Evolutionary conservation across 2,329 filamentous ascomycete species (phyloP).

Genomic region (Annulohypoxylon truncatum): DNA sequence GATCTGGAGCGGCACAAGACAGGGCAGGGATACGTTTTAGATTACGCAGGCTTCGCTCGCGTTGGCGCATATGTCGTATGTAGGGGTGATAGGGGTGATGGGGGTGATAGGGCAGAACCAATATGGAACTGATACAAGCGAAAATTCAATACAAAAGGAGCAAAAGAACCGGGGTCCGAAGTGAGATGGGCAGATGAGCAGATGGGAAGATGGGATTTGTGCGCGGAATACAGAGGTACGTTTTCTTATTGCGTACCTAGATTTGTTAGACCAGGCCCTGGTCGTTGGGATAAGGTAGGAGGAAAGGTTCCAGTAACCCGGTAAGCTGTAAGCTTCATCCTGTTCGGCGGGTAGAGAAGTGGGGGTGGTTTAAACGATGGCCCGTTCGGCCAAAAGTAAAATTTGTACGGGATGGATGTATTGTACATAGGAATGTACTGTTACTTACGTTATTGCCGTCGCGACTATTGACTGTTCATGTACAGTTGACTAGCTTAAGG

Average conservation of each 20-base stretch:
- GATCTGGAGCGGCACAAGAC: conserved; percentile 9
- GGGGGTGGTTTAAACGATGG: conserved; percentile 13
- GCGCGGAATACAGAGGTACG: conserved; percentile 11
- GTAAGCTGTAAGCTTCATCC: conserved; percentile 30
- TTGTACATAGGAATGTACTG: conserved; percentile 9
- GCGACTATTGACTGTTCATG: neutral
- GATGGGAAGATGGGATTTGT: neutral
- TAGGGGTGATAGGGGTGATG: conserved; percentile 15
- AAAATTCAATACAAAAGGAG: conserved; percentile 7
- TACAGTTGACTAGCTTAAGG: neutral
- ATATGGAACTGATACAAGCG: conserved; percentile 22
- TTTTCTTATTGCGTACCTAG: no score
- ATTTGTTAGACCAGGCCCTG: conserved; percentile 4
- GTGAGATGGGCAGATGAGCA: neutral
- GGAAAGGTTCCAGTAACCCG: conserved; percentile 38
- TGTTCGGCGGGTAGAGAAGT: conserved; percentile 22
- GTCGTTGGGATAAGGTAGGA: conserved; percentile 40
- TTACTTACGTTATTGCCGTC: neutral
- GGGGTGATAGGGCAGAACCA: conserved; percentile 1
- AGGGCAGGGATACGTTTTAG: conserved; percentile 24
- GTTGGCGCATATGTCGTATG: conserved; percentile 12
- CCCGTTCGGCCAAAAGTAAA: conserved; percentile 5
- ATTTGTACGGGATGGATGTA: neutral
- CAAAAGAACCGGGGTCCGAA: neutral
- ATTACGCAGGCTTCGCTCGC: conserved; percentile 17